These are phyloP conservation scores for Naumovozyma baii DNA, from an alignment of 805 yeast species.

Conservation along the genomic window DNA sequence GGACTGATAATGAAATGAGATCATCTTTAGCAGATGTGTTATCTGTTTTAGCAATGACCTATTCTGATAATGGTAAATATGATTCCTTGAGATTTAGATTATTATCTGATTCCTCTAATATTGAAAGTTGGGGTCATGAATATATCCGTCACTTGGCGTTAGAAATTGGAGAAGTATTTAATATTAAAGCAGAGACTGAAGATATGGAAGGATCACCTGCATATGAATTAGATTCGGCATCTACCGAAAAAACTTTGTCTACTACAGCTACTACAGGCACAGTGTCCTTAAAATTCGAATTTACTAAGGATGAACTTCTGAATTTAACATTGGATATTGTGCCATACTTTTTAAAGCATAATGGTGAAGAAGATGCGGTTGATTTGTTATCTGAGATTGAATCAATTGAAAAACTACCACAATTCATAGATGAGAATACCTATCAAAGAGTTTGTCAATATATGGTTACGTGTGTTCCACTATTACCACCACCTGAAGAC, in stretches of 20 bases:
- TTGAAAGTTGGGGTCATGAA: constrained; percentile 95
- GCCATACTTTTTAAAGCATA: constrained; percentile 84
- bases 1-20: constrained; percentile 46
- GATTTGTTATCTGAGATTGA: constrained; percentile 88
- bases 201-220: constrained; percentile 12
- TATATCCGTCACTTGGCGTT: constrained; percentile 91
- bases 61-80: constrained; percentile 67
- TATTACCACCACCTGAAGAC: constrained; percentile 92
- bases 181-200: constrained; percentile 38
- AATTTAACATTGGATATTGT: constrained; percentile 67
- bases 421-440: constrained; percentile 75
- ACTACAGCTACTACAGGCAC: constrained; percentile 10
- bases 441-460: constrained; percentile 85
- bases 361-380: constrained; percentile 97
- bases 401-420: constrained; percentile 69
- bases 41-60: constrained; percentile 92
- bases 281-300: constrained; percentile 13
- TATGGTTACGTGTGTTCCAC: constrained; percentile 93
- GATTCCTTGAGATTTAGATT: constrained; percentile 77
- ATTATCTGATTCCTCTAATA: constrained; percentile 43
- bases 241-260: constrained; percentile 4
- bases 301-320: constrained; percentile 38
- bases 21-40: constrained; percentile 72
- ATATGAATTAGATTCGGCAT: constrained; percentile 4
- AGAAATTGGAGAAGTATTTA: constrained; percentile 85